Base-by-base conservation (phyloP, 2,329 filamentous ascomycete genomes). In the Penicillium sp. region DNA sequence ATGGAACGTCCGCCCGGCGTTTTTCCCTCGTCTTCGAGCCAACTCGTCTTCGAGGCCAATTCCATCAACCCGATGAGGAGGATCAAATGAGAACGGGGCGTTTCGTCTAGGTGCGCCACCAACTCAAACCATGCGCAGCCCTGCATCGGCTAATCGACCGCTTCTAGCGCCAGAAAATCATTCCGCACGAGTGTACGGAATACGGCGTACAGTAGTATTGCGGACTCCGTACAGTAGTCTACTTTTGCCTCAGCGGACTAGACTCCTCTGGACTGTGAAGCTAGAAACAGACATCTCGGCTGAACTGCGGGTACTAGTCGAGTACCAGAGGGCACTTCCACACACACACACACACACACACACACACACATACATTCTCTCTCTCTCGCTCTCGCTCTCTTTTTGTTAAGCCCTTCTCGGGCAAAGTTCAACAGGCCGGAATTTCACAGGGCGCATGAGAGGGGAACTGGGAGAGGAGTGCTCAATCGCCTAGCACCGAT, bases 141-240 rank as follows among this genome's bases (percentile, higher is more conserved):
- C 38, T 33, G 52, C 52, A 55, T 55, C 52, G 52, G 52, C 40
- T 45, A 55, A 46, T 13, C 30, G 38, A 19, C 37, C 53, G 53
- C 53, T 42, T 55, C 42, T 55, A 55, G 53, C 53, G 53, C 53
- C 53, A 37, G 43, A 46, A 55, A 55, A 38, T 53, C 19, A 38
- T 6, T 52, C 16, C 14, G 28, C 8, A 30, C 28, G 28, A 30
- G 28, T 30, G 28, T 30, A 30, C 19, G 19, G 19, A 22, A 22
- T 22, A 22, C 19, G 19, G 19, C 19, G 30, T 11, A 33, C 30
- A 11, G 30, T 33, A 4, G 30, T 33, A 33, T 2, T 33, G 19
- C 19, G 19, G 19, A 22, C 19, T 22, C 19, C 19, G 19, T 22
- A 22, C 19, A 1, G 19, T 22, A 22, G 19, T 22, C 19, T 22